phyloP scores from a whole-genome alignment of 176 grass and related monocot genomes.

The Bonia amplexicaulis region DNA sequence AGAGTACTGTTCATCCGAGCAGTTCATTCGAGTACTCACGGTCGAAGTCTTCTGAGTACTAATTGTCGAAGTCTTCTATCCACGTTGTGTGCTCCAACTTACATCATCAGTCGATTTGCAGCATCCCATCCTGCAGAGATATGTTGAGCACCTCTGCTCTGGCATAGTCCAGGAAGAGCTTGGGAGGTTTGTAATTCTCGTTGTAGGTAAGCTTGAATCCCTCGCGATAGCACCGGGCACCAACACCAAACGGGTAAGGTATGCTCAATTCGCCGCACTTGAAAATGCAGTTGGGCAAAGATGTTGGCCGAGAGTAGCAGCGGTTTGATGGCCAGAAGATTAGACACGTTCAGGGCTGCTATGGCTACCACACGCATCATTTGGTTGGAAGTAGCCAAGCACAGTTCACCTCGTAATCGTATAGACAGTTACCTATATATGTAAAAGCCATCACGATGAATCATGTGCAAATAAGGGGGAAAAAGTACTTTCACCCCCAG shows the following conservation, averaged over 20 bases:
- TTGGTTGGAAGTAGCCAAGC: background rate
- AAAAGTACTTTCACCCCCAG: background rate
- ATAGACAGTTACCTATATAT: background rate
- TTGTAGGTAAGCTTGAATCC: conserved; percentile 35
- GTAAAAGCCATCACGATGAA: background rate
- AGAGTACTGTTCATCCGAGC: too few species aligned
- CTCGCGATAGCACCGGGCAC: conserved; percentile 6
- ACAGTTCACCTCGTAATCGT: background rate
- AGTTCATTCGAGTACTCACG: too few species aligned
- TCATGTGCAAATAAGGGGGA: background rate
- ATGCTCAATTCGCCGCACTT: conserved; percentile 30
- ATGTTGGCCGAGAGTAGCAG: background rate
- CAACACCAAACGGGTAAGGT: conserved; percentile 36
- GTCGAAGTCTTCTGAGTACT: too few species aligned
- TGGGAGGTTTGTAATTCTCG: background rate
- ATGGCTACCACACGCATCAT: background rate
- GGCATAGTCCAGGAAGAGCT: conserved; percentile 22
- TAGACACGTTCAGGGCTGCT: background rate
- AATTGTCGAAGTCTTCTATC: too few species aligned
- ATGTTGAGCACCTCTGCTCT: background rate
- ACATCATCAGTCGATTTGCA: too few species aligned
- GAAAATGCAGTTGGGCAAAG: background rate
- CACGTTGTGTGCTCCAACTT: too few species aligned
- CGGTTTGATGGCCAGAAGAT: background rate
- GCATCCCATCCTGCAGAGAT: background rate